A percentile compares a stretch with the other conserved stretches of the same genome.
Conservation (phyloP, 192 early-diverging fungal genomes). For the Phycomyces nitens region DNA sequence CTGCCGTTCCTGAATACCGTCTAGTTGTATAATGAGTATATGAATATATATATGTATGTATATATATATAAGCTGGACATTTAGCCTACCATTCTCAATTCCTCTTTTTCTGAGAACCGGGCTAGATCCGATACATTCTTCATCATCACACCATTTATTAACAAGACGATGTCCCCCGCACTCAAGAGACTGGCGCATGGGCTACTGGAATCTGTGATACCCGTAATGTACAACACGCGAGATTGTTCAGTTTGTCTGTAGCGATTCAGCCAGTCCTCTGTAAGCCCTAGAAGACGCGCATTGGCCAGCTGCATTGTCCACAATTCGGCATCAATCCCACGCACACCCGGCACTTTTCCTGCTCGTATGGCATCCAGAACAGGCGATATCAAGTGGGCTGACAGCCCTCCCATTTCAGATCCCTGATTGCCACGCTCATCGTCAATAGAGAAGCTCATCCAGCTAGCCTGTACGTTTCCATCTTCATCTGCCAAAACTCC, state of each 20-base stretch:
- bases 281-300: constrained; percentile 56
- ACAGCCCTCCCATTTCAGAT: constrained; percentile 56
- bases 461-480: constrained; percentile 59
- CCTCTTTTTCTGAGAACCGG: constrained; percentile 39
- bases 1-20: constrained; percentile 67
- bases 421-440: constrained; percentile 52
- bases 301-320: constrained; percentile 51
- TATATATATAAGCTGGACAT: too few species aligned
- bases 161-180: constrained; percentile 63
- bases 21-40: constrained; percentile 25
- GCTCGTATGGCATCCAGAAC: constrained; percentile 45
- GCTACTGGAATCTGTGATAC: constrained; percentile 54
- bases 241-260: constrained; percentile 41
- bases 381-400: constrained; percentile 40
- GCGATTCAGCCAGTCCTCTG: constrained; percentile 51
- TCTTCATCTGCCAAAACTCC: constrained; percentile 59
- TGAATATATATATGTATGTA: neutral
- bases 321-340: constrained; percentile 58
- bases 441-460: constrained; percentile 66
- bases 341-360: constrained; percentile 44
- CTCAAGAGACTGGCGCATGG: constrained; percentile 52
- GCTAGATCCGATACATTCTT: constrained; percentile 57
- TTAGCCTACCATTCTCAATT: constrained; percentile 47
- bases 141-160: constrained; percentile 60
- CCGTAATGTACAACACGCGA: constrained; percentile 53